These are phyloP conservation scores for Tulasnella sp. DNA, from an alignment of 768 basidiomycete genomes.

Conservation along the genomic window DNA sequence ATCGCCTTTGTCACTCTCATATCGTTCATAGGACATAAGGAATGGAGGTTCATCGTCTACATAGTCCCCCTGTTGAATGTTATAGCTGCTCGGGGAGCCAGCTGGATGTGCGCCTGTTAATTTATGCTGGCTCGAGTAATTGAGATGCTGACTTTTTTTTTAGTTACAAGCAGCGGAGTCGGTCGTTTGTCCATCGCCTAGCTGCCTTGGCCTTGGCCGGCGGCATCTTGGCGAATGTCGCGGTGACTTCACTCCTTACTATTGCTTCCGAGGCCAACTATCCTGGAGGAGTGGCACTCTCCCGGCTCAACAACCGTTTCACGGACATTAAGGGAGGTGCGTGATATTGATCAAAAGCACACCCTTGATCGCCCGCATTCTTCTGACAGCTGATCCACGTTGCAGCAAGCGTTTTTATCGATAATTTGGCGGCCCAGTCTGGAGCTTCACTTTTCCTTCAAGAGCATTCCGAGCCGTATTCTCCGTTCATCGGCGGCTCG, in stretches of 20 bases:
- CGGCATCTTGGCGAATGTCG: constrained; percentile 51
- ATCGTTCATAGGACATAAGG: constrained; percentile 84
- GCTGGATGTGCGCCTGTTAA: constrained; percentile 60
- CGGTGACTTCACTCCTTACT: constrained; percentile 51
- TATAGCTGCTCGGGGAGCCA: constrained; percentile 63
- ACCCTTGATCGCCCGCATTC: neutral
- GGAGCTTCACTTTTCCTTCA: constrained; percentile 88
- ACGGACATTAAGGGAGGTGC: constrained; percentile 6
- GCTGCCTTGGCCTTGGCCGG: constrained; percentile 45
- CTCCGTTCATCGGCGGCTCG: constrained; percentile 29
- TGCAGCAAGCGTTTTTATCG: constrained; percentile 68
- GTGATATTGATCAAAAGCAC: neutral
- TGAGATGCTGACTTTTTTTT: neutral
- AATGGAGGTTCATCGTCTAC: constrained; percentile 96
- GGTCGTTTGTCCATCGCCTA: constrained; percentile 45
- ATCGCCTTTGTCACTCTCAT: constrained; percentile 56
- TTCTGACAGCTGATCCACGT: neutral
- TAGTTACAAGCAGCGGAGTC: constrained; percentile 20
- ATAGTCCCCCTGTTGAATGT: constrained; percentile 77
- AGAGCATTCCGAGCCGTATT: constrained; percentile 54
- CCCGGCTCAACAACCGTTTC: constrained; percentile 48
- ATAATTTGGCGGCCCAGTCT: constrained; percentile 81
- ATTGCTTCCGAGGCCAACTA: constrained; percentile 71
- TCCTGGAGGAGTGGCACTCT: constrained; percentile 77
- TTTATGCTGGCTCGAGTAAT: neutral